phyloP scores from a whole-genome alignment of 495 filamentous ascomycete genomes.

The Wilcoxina mikolae region DNA sequence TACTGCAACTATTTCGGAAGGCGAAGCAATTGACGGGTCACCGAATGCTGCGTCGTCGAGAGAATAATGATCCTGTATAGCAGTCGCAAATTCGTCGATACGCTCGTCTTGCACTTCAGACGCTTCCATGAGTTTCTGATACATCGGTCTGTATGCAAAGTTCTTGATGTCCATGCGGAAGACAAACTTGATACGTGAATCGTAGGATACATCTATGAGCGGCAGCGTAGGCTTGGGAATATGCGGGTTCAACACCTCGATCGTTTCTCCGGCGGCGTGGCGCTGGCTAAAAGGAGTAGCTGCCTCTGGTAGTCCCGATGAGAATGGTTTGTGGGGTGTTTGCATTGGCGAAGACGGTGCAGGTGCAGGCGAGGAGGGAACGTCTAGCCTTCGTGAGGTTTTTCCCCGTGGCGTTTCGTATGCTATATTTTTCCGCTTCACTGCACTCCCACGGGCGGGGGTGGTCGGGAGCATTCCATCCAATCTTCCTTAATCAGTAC shows the following conservation, averaged over 20 bases:
- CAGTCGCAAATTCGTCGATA: constrained; percentile 67
- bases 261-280: constrained; percentile 57
- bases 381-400: constrained; percentile 6
- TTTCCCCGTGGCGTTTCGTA: constrained; percentile 15
- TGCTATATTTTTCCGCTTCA: constrained; percentile 46
- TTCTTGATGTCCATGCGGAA: constrained; percentile 77
- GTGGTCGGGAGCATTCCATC: constrained; percentile 65
- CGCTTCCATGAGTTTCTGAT: constrained; percentile 82
- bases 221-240: constrained; percentile 54
- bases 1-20: constrained; percentile 73
- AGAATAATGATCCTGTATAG: constrained; percentile 58
- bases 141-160: constrained; percentile 77
- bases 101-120: constrained; percentile 88
- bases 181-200: constrained; percentile 59
- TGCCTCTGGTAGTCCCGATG: background rate
- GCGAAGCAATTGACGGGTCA: constrained; percentile 68
- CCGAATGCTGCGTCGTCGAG: constrained; percentile 74
- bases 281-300: constrained; percentile 53
- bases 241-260: constrained; percentile 71
- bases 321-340: constrained; percentile 6
- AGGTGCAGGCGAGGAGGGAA: constrained; percentile 7
- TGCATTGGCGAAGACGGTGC: constrained; percentile 15
- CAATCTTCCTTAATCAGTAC: constrained; percentile 37
- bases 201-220: constrained; percentile 37
- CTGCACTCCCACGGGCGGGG: constrained; percentile 43